Percentiles rank a stretch among this genome's conserved stretches.
phyloP scores from a whole-genome alignment of 2,329 filamentous ascomycete genomes.

The Exophiala viscosa region DNA sequence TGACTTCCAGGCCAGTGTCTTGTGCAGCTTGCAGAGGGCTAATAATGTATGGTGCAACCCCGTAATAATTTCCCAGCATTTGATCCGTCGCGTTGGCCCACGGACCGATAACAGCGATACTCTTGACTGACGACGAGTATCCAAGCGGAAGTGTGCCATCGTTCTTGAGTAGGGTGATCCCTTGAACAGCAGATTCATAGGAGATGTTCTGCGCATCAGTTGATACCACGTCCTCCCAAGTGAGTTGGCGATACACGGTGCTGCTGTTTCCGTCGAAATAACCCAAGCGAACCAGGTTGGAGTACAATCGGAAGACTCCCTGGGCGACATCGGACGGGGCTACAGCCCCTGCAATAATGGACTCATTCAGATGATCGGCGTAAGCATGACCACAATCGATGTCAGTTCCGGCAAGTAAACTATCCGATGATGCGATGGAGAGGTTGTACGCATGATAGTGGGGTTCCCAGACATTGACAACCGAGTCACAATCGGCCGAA shows the following conservation, averaged over 20 bases:
- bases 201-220: conserved; percentile 54
- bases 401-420: conserved; percentile 51
- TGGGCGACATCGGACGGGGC: conserved; percentile 45
- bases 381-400: conserved; percentile 51
- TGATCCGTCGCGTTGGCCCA: conserved; percentile 57
- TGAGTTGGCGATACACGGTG: conserved; percentile 49
- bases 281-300: conserved; percentile 46
- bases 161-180: conserved; percentile 52
- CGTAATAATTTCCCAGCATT: conserved; percentile 58
- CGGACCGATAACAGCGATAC: conserved; percentile 51
- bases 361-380: conserved; percentile 41
- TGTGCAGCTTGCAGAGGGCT: conserved; percentile 51
- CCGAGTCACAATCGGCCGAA: conserved; percentile 63
- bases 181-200: conserved; percentile 48
- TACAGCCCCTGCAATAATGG: conserved; percentile 42
- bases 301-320: conserved; percentile 47
- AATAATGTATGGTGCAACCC: conserved; percentile 53
- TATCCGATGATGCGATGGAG: conserved; percentile 44
- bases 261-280: conserved; percentile 48
- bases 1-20: conserved; percentile 43
- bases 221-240: conserved; percentile 55
- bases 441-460: conserved; percentile 38
- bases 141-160: conserved; percentile 46
- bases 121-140: conserved; percentile 35
- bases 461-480: conserved; percentile 51